Conservation (phyloP, 192 early-diverging fungal genomes). For the Backusella psychrophila region DNA sequence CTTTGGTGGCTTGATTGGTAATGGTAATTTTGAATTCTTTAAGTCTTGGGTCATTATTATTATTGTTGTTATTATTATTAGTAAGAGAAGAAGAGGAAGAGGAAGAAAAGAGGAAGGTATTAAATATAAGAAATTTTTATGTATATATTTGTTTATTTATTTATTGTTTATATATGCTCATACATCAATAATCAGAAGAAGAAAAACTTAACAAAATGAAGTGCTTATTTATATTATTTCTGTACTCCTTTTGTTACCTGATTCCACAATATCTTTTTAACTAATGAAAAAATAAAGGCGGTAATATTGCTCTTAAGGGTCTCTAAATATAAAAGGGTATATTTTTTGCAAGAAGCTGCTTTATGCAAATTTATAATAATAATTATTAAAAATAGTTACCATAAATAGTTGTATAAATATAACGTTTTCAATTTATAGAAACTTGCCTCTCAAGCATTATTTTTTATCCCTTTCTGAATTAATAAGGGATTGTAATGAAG, state of each 20-base stretch:
- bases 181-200: not conserved
- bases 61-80: not conserved
- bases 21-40: not conserved
- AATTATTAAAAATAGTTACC: not conserved
- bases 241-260: not conserved
- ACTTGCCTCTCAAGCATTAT: not conserved
- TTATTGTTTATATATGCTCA: not conserved
- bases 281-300: slow-evolving; percentile 2
- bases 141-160: not conserved
- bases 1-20: not conserved
- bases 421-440: slow-evolving; percentile 5
- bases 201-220: not conserved
- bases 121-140: not conserved
- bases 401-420: not conserved
- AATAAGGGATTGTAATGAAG: not conserved
- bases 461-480: not conserved
- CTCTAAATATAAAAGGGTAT: not conserved
- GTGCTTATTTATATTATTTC: not conserved
- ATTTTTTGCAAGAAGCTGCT: not conserved
- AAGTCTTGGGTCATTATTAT: not conserved
- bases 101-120: not conserved
- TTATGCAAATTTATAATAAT: not conserved
- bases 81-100: not conserved
- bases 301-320: not conserved
- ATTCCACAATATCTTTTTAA: not conserved